A percentile compares a stretch with the other conserved stretches of the same genome.
These are phyloP conservation scores for Cutaneotrichosporon cutaneum DNA, from an alignment of 1,284 basidiomycete species.

Conservation along the genomic window DNA sequence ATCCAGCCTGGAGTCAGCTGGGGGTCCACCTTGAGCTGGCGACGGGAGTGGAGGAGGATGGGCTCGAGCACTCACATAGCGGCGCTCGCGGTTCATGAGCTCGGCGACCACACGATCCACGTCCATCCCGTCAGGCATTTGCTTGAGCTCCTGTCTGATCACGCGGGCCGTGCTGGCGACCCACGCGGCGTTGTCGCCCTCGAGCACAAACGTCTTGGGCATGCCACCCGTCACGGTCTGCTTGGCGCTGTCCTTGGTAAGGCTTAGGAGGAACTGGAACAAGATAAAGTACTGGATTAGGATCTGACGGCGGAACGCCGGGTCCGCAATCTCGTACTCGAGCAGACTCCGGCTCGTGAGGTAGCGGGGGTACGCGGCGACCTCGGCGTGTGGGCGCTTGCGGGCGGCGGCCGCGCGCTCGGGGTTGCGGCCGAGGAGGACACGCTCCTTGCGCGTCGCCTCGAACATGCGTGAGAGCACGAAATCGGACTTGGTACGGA, in stretches of 20 bases:
- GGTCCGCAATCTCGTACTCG: conserved; percentile 45
- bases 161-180: conserved; percentile 30
- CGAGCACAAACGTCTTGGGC: conserved; percentile 47
- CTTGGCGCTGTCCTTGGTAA: conserved; percentile 41
- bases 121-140: conserved; percentile 40
- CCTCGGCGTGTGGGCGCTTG: conserved; percentile 35
- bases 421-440: conserved; percentile 34
- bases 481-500: conserved; percentile 41
- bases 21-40: too few species aligned
- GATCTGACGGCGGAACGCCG: conserved; percentile 50
- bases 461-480: conserved; percentile 44
- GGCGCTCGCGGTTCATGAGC: conserved; percentile 42
- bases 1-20: conserved; percentile 37
- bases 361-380: conserved; percentile 45
- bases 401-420: conserved; percentile 17
- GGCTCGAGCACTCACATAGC: conserved; percentile 48
- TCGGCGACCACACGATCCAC: conserved; percentile 41
- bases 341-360: conserved; percentile 46
- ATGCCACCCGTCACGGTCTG: conserved; percentile 48
- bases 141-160: conserved; percentile 40
- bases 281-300: conserved; percentile 52
- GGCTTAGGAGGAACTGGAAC: conserved; percentile 50
- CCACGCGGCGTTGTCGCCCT: conserved; percentile 37
- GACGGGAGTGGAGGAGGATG: too few species aligned
- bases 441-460: conserved; percentile 40